A percentile compares a stretch with the other conserved stretches of the same genome.
These are phyloP conservation scores for Cucumis melo DNA, from an alignment of 306 rosid species.

Conservation along the genomic window DNA sequence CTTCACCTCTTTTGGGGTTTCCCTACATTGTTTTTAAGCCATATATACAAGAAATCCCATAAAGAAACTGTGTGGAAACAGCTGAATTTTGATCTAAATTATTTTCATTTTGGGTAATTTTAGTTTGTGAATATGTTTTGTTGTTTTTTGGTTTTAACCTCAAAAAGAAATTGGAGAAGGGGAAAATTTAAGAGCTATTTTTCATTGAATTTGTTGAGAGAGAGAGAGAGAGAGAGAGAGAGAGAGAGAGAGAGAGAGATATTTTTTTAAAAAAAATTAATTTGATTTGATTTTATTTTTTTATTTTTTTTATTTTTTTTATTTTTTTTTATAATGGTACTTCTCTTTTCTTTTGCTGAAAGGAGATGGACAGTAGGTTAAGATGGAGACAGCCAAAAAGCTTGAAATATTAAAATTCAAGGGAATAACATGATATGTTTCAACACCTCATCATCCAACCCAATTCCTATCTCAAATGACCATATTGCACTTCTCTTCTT, in stretches of 20 bases:
- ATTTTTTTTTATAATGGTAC: neutral
- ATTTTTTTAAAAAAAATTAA: too few species aligned
- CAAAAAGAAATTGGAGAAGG: slow-evolving; percentile 7
- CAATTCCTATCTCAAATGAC: neutral
- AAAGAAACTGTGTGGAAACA: neutral
- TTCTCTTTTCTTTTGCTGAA: neutral
- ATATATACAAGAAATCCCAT: slow-evolving; percentile 22
- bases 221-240: neutral
- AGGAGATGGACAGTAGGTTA: slow-evolving; percentile 15
- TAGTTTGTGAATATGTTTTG: slow-evolving; percentile 28
- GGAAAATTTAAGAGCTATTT: neutral
- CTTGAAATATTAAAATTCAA: slow-evolving; percentile 26
- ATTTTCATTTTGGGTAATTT: neutral
- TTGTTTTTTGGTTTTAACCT: slow-evolving; percentile 15
- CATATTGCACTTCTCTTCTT: neutral
- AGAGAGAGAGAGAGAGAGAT: neutral
- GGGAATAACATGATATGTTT: slow-evolving; percentile 50
- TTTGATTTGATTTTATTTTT: too few species aligned
- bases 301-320: too few species aligned
- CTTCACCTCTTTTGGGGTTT: slow-evolving; percentile 25
- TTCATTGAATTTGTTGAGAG: neutral
- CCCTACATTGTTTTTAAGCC: slow-evolving; percentile 23
- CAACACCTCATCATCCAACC: slow-evolving; percentile 9
- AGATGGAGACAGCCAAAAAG: slow-evolving; percentile 41
- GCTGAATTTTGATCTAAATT: slow-evolving; percentile 7